Conservation (phyloP, 2,329 filamentous ascomycete genomes). For the Pezicula rhizophila region DNA sequence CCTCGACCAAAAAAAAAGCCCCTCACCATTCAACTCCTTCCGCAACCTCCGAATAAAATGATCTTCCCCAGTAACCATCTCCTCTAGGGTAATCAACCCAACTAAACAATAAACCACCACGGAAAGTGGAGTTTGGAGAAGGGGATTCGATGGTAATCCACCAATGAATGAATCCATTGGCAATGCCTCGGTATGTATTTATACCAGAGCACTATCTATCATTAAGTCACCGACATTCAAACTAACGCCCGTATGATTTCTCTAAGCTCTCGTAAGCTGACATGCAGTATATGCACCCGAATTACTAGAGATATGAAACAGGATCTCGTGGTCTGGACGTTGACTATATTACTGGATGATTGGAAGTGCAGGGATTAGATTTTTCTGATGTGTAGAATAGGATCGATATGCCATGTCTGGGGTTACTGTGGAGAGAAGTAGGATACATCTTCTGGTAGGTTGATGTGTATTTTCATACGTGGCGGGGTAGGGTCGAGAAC, state of each 20-base stretch:
- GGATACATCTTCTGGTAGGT: not conserved
- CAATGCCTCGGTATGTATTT: not conserved
- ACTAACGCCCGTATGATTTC: not conserved
- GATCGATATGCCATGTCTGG: no score
- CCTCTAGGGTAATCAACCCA: not conserved
- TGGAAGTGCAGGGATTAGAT: no score
- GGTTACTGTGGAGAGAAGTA: no score
- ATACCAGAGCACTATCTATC: not conserved
- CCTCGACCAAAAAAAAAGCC: slow-evolving; percentile 9
- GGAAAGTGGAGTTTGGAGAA: not conserved
- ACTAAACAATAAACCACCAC: not conserved
- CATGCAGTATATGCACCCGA: not conserved
- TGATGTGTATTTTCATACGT: not conserved
- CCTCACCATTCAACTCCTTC: slow-evolving; percentile 17
- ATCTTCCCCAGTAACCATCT: not conserved
- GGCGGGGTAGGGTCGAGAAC: not conserved
- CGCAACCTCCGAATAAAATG: slow-evolving; percentile 11
- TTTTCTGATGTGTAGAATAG: no score
- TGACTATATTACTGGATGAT: no score
- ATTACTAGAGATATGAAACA: not conserved
- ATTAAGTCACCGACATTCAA: not conserved
- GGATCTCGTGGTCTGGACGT: not conserved
- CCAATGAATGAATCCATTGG: not conserved
- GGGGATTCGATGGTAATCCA: not conserved
- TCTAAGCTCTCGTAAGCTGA: not conserved